Conservation (phyloP, 176 grass and related monocot species). For the Urochloa ruziziensis region DNA sequence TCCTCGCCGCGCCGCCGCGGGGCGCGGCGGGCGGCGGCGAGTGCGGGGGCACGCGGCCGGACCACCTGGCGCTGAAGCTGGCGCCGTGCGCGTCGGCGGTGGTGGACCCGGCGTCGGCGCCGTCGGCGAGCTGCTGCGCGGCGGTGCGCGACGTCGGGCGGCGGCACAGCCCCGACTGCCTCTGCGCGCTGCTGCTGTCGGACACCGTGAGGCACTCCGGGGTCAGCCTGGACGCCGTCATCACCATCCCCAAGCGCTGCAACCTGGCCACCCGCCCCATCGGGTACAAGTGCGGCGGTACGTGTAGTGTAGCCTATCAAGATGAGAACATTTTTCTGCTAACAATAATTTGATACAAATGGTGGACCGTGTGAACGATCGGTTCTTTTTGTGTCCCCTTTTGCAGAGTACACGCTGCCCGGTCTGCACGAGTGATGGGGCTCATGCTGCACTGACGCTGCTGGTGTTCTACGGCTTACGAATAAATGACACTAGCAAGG, state of each 20-base stretch:
- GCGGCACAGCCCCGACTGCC: slow-evolving; percentile 41
- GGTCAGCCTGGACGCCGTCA: slow-evolving; percentile 42
- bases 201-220: slow-evolving; percentile 42
- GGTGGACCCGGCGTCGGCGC: slow-evolving; percentile 10
- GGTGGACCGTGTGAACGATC: neutral
- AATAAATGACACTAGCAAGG: slow-evolving; percentile 10
- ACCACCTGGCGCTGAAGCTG: slow-evolving; percentile 44
- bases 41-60: slow-evolving; percentile 36
- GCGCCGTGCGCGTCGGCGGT: slow-evolving; percentile 49
- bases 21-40: slow-evolving; percentile 6
- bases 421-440: slow-evolving; percentile 12
- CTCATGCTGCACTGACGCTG: neutral
- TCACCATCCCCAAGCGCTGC: slow-evolving; percentile 73
- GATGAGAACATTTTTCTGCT: neutral
- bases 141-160: slow-evolving; percentile 40
- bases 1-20: neutral
- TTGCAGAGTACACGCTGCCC: slow-evolving; percentile 42
- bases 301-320: neutral
- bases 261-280: slow-evolving; percentile 41
- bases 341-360: too few relatives aligned
- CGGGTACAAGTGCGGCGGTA: slow-evolving; percentile 67
- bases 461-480: neutral
- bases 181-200: slow-evolving; percentile 66
- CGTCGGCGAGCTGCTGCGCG: slow-evolving; percentile 44
- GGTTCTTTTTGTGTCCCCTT: neutral